Evolutionary conservation across 2,329 filamentous ascomycete species (phyloP).

Genomic region (Alternaria viburni): DNA sequence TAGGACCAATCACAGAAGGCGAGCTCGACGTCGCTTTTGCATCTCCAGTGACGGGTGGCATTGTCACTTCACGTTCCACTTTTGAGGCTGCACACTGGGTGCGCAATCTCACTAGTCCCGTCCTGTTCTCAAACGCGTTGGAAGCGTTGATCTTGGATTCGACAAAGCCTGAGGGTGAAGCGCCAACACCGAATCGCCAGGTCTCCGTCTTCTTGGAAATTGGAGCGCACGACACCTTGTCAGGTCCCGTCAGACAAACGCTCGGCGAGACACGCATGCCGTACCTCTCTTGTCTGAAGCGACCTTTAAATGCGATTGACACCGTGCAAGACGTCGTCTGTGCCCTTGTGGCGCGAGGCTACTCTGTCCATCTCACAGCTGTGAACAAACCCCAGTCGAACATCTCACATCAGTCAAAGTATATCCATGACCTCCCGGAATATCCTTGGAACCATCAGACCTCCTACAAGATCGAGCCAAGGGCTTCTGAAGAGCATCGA

Average conservation of each 20-base stretch:
- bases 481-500: conserved; percentile 1
- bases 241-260: conserved; percentile 49
- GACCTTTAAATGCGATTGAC: conserved; percentile 11
- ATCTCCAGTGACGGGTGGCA: neutral
- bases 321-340: conserved; percentile 20
- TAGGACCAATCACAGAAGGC: neutral
- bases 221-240: conserved; percentile 49
- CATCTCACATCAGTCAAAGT: neutral
- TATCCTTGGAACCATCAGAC: neutral
- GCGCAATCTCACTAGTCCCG: conserved; percentile 25
- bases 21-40: neutral
- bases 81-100: conserved; percentile 24
- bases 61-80: neutral
- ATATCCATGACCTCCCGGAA: neutral
- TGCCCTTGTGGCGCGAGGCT: conserved; percentile 15
- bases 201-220: conserved; percentile 22
- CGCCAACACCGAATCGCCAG: neutral
- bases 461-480: neutral
- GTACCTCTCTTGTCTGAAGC: conserved; percentile 15
- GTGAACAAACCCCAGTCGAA: conserved; percentile 10
- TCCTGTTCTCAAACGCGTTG: conserved; percentile 22
- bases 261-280: conserved; percentile 19
- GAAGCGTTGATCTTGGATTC: neutral
- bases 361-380: conserved; percentile 9
- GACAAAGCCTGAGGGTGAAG: neutral